Base-by-base conservation (phyloP, 2,329 filamentous ascomycete genomes). In the Cryphonectria naterciae region DNA sequence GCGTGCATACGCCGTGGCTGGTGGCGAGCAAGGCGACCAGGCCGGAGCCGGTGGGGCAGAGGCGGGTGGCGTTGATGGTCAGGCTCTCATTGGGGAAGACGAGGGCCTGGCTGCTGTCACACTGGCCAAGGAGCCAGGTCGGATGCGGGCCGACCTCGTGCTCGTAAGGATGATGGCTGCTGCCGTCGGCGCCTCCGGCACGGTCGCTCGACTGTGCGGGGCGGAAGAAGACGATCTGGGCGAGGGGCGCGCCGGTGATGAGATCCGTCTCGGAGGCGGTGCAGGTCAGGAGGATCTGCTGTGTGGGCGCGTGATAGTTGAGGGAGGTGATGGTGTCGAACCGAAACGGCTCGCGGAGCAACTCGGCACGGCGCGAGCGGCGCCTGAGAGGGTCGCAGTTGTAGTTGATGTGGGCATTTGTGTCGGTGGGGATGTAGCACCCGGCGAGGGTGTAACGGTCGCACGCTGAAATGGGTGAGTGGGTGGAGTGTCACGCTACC, bases 11-110 rank as follows among this genome's bases (percentile, higher is more conserved):
- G n/a, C 86, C 87, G 1, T 77, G 76, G 74, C 79, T 84, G 1
- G 86, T 85, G 60, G 85, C 87, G 60, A 87, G 77, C 6, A 85
- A 78, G 75, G 85, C 87, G 54, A 83, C 74, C 1, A 84, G 69
- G 43, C 79, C 72, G 6, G 83, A 83, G 1, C 77, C 77, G 0
- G 79, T 66, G 0, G 82, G 82, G 28, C 82, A 81, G n/a, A 79
- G 78, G 72, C 84, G 79, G 28, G 84, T 81, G 37, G 70, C 69
- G 35, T 76, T 73, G 43, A 74, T 70, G n/a, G 56, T 68, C 39
- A 71, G 65, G 37, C 71, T 73, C 28, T 74, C 65, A 19, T 68
- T 61, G n/a, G 56, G 58, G n/a, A 73, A 74, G 1, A 52, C 62
- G 39, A 65, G 39, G 41, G 8, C n/a, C 56, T 22, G 28, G 60